These are phyloP conservation scores for Pisolithus orientalis DNA, from an alignment of 768 basidiomycete species.

Conservation along the genomic window DNA sequence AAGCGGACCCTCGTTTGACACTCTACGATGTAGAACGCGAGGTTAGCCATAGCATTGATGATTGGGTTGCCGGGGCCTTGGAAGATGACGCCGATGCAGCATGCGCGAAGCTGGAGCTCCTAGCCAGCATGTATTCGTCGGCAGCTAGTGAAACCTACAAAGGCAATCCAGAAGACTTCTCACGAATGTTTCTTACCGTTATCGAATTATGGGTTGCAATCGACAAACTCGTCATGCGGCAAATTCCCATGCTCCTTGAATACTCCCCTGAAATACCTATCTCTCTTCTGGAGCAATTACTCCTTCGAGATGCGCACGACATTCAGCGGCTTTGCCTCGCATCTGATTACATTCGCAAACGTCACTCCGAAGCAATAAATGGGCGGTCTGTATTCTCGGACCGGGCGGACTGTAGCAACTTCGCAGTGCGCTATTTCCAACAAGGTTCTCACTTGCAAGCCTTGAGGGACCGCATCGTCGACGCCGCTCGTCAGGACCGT, in stretches of 20 bases:
- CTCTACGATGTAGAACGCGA: constrained; percentile 34
- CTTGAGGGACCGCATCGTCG: constrained; percentile 24
- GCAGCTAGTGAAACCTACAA: constrained; percentile 21
- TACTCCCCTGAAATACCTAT: constrained; percentile 42
- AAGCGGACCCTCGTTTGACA: constrained; percentile 8
- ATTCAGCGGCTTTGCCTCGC: constrained; percentile 26
- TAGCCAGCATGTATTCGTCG: constrained; percentile 20
- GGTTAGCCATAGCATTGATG: constrained; percentile 24
- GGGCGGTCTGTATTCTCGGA: constrained; percentile 30
- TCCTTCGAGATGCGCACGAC: constrained; percentile 29
- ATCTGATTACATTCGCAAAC: constrained; percentile 23
- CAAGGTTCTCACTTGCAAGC: constrained; percentile 10
- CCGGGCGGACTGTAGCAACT: constrained; percentile 10
- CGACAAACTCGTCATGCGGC: constrained; percentile 29
- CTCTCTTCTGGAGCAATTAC: constrained; percentile 16
- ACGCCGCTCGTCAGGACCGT: constrained; percentile 14
- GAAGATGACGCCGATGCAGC: too few species aligned
- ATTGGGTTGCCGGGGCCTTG: constrained; percentile 23
- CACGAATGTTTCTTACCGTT: constrained; percentile 31
- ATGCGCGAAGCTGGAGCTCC: constrained; percentile 15
- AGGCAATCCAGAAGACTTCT: constrained; percentile 32
- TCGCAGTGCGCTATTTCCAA: constrained; percentile 31
- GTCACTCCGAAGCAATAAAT: constrained; percentile 13
- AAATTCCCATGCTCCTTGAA: constrained; percentile 32
- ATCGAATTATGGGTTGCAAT: constrained; percentile 38